Conservation (phyloP, 495 filamentous ascomycete genomes). For the Hypoxylon perforatum region DNA sequence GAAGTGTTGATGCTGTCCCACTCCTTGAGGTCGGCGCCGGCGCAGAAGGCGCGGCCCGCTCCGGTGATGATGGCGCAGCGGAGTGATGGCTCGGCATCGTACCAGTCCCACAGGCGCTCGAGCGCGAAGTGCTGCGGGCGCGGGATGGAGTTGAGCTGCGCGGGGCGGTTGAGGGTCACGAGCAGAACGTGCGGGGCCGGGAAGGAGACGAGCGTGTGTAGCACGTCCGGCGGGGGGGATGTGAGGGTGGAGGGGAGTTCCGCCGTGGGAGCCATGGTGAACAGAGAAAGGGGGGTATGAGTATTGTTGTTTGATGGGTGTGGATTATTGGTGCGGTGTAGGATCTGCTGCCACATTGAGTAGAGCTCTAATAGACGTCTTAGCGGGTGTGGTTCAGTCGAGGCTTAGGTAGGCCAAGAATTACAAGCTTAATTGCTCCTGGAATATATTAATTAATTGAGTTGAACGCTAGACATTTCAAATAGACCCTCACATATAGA, state of each 20-base stretch:
- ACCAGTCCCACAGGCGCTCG: constrained; percentile 65
- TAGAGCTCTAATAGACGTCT: too few relatives aligned
- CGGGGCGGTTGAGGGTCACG: constrained; percentile 70
- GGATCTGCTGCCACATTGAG: too few relatives aligned
- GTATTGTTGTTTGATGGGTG: neutral
- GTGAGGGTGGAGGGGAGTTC: constrained; percentile 35
- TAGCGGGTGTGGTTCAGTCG: too few relatives aligned
- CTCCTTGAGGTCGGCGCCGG: constrained; percentile 67
- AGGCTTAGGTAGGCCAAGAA: too few relatives aligned
- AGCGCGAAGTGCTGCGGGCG: constrained; percentile 62
- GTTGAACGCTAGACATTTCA: too few relatives aligned
- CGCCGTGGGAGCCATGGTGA: constrained; percentile 29
- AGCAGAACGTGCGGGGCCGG: constrained; percentile 67
- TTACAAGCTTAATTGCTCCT: too few relatives aligned
- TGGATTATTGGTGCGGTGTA: too few relatives aligned
- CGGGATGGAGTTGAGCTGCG: constrained; percentile 68
- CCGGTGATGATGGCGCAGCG: constrained; percentile 69
- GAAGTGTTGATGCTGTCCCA: constrained; percentile 37
- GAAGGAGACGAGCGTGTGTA: constrained; percentile 62
- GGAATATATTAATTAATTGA: too few relatives aligned
- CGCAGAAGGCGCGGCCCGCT: constrained; percentile 65
- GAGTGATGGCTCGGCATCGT: constrained; percentile 65
- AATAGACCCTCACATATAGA: too few relatives aligned
- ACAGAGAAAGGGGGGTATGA: constrained; percentile 7
- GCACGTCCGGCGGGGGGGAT: constrained; percentile 48